Evolutionary conservation across 2,329 filamentous ascomycete species (phyloP).

Genomic region (Exophiala aquamarina): DNA sequence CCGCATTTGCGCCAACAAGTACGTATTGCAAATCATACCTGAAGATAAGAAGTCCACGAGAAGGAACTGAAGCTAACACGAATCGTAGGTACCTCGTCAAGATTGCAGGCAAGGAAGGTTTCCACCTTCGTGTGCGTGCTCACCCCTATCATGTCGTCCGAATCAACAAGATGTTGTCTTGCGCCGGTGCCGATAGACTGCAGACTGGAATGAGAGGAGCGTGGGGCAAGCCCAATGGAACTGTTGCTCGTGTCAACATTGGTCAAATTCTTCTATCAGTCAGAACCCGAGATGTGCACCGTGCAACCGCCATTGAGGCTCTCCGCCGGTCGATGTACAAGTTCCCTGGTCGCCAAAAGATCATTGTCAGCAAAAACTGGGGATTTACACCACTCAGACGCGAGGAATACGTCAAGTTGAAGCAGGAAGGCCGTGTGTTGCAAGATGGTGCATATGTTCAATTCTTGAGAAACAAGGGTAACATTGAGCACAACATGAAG

Average conservation of each 20-base stretch:
- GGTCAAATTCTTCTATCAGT: slow-evolving; percentile 98
- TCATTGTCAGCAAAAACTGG: slow-evolving; percentile 99
- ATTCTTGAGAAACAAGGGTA: slow-evolving; percentile 95
- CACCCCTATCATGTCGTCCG: slow-evolving; percentile 99
- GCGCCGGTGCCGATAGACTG: slow-evolving; percentile 99
- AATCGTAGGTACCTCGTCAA: slow-evolving; percentile 63
- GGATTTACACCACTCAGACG: slow-evolving; percentile 98
- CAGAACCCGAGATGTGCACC: slow-evolving; percentile 94
- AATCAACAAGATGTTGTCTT: slow-evolving; percentile 99
- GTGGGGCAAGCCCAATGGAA: slow-evolving; percentile 99
- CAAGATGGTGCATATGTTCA: slow-evolving; percentile 99
- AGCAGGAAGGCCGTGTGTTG: slow-evolving; percentile 89
- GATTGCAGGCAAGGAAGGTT: slow-evolving; percentile 68
- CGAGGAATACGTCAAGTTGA: slow-evolving; percentile 95
- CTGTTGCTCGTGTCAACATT: slow-evolving; percentile 99
- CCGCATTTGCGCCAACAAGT: slow-evolving; percentile 99
- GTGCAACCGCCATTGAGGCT: slow-evolving; percentile 91
- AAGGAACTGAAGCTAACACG: slow-evolving; percentile 12
- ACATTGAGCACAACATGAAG: slow-evolving; percentile 81
- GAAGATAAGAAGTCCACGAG: slow-evolving; percentile 3
- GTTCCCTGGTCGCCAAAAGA: slow-evolving; percentile 99
- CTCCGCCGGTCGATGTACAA: slow-evolving; percentile 99
- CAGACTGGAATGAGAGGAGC: slow-evolving; percentile 99
- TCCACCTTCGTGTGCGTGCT: slow-evolving; percentile 73
- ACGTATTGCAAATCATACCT: slow-evolving; percentile 31